Base-by-base conservation (phyloP, 805 yeast genomes). In the Ogataea ramenticola region DNA sequence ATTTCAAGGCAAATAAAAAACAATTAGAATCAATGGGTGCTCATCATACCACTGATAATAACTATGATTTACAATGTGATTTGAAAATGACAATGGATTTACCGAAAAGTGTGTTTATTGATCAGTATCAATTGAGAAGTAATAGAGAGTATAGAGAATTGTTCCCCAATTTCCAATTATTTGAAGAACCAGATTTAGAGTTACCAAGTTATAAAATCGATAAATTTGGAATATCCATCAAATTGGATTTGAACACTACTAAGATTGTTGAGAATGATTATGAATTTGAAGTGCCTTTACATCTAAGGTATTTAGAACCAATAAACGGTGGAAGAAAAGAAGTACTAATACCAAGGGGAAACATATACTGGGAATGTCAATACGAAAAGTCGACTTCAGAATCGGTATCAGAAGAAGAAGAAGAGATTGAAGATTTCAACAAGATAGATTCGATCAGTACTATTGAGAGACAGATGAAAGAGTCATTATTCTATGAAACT, bases 271-370 rank as follows among this genome's bases (percentile, higher is more conserved):
- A n/a, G 36, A 50, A 55, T 17, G 49, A 46, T 3, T 10, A 41
- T 14, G 24, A 36, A 15, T 56, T 62, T 41, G 56, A 56, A 35
- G n/a, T 62, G 12, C 66, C 66, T 2, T 42, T 62, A 40, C 67
- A 62, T 51, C 41, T 57, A 32, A 46, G 67, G 26, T 62, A 62
- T 35, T 58, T 56, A 1, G 46, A 43, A 19, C 67, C 67, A 3
- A 14, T 15, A 1, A 33, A 42, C 3, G 53, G 52, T 3, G 44
- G 29, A 19, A 26, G 26, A n/a, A 33, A 30, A 15, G 17, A 26
- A 4, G 38, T 49, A 8, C 22, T 29, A 21, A 20, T 54, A 10
- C 57, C 64, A 2, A 45, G 42, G 19, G 60, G 55, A 0, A 43
- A 51, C 20, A 34, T 61, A 8, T 62, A 55, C 43, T 62, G 62